Evolutionary conservation across 2,329 filamentous ascomycete genomes (phyloP).

Genomic region (Coniochaeta prunicola): DNA sequence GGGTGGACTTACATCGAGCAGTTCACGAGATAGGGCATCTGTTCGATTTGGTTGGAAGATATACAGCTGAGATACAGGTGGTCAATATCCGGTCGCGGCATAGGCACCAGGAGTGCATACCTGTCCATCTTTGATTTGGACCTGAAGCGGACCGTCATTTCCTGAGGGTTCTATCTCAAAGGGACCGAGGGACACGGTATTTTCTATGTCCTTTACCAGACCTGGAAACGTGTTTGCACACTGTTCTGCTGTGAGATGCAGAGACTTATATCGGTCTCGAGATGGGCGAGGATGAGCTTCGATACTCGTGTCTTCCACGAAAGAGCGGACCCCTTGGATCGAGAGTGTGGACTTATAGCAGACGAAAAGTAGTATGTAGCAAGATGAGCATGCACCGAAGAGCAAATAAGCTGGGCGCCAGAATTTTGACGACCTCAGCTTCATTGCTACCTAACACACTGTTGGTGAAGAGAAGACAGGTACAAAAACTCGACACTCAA

Average conservation of each 20-base stretch:
- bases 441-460: neutral
- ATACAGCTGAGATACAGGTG: conserved; percentile 24
- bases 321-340: neutral
- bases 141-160: conserved; percentile 24
- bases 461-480: neutral
- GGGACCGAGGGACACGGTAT: conserved; percentile 25
- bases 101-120: conserved; percentile 10
- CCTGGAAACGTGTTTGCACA: conserved; percentile 30
- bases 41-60: conserved; percentile 34
- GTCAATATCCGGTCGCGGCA: neutral
- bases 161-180: conserved; percentile 24
- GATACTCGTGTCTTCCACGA: neutral
- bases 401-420: neutral
- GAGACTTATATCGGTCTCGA: neutral
- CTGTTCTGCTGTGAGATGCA: conserved; percentile 17
- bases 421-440: neutral
- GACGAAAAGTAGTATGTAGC: neutral
- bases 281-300: neutral
- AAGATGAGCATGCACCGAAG: neutral
- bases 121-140: conserved; percentile 27
- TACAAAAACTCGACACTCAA: too few relatives aligned
- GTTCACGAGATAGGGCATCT: conserved; percentile 32
- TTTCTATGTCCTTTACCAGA: conserved; percentile 29
- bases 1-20: conserved; percentile 25
- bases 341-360: neutral